Evolutionary conservation across 768 basidiomycete species (phyloP).

Genomic region (Pholiota conissans): DNA sequence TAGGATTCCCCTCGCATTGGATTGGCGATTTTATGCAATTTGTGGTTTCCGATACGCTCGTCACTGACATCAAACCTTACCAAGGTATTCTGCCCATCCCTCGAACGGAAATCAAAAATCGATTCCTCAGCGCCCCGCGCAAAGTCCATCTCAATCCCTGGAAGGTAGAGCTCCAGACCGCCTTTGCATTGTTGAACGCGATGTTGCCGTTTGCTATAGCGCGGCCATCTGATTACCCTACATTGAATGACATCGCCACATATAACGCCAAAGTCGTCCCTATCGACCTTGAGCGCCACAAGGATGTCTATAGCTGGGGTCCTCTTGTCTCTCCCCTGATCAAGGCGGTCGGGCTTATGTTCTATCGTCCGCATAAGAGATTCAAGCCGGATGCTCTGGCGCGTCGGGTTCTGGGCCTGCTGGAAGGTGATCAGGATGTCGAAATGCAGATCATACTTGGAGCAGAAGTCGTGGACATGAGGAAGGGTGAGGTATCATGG

Average conservation of each 20-base stretch:
- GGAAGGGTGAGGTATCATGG: constrained; percentile 13
- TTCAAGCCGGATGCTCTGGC: constrained; percentile 2
- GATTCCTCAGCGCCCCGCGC: not conserved
- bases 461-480: constrained; percentile 7
- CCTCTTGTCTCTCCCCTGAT: constrained; percentile 7
- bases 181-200: not conserved
- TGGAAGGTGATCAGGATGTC: constrained; percentile 6
- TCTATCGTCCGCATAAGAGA: constrained; percentile 8
- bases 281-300: not conserved
- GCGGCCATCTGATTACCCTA: not conserved
- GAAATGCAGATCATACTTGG: constrained; percentile 10
- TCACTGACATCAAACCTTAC: constrained; percentile 10
- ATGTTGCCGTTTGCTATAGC: constrained; percentile 6
- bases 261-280: constrained; percentile 1
- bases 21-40: constrained; percentile 15
- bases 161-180: constrained; percentile 7
- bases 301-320: not conserved
- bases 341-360: constrained; percentile 10
- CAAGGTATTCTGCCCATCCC: constrained; percentile 7
- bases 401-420: not conserved
- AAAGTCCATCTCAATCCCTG: constrained; percentile 8
- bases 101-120: not conserved
- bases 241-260: constrained; percentile 1
- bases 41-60: constrained; percentile 4
- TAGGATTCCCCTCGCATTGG: constrained; percentile 19